These are phyloP conservation scores for Globisporangium emineosum DNA, from an alignment of 352 stramenopile genomes.

Conservation along the genomic window DNA sequence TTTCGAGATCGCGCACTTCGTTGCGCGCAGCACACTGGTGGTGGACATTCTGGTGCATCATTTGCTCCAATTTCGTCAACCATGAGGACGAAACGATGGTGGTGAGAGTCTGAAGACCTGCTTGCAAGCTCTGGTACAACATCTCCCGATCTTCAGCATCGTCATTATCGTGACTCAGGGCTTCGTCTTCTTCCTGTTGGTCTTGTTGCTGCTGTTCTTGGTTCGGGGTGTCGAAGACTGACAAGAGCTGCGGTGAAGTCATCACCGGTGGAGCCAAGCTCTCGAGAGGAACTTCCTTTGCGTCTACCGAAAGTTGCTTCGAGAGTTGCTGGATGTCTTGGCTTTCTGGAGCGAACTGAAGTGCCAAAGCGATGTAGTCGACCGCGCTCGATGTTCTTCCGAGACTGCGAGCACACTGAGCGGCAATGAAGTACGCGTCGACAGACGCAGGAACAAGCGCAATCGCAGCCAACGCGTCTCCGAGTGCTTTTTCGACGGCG, in stretches of 20 bases:
- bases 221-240: conserved; percentile 10
- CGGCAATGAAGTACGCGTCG: conserved; percentile 30
- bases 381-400: conserved; percentile 30
- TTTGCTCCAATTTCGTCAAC: conserved; percentile 37
- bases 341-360: conserved; percentile 18
- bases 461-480: conserved; percentile 31
- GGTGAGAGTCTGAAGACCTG: conserved; percentile 9
- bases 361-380: conserved; percentile 22
- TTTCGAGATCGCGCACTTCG: conserved; percentile 30
- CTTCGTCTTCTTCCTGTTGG: conserved; percentile 11
- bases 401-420: conserved; percentile 39
- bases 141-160: neutral
- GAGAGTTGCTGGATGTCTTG: conserved; percentile 27
- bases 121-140: conserved; percentile 3
- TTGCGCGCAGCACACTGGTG: conserved; percentile 38
- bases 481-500: conserved; percentile 40
- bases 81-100: conserved; percentile 28
- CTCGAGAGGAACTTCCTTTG: conserved; percentile 3
- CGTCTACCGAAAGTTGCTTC: conserved; percentile 33
- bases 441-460: conserved; percentile 1
- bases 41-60: conserved; percentile 58
- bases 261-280: conserved; percentile 9
- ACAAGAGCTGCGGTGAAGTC: conserved; percentile 16
- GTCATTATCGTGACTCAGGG: neutral
- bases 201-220: conserved; percentile 15